Base-by-base conservation (phyloP, 495 filamentous ascomycete species). In the Entonaema liquescens region DNA sequence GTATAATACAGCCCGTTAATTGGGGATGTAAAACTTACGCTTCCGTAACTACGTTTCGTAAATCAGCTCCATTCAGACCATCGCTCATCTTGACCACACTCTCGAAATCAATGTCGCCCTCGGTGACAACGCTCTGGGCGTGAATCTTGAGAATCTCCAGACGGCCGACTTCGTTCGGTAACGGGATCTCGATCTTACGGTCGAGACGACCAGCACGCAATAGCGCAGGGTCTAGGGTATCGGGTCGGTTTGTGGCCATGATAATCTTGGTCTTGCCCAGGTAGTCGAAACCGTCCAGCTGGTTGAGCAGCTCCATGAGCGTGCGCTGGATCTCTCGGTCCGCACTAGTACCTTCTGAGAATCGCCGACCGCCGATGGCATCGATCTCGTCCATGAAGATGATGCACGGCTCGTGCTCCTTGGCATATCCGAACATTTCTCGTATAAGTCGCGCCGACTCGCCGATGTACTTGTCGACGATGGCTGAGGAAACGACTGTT, bases 381-480 rank as follows among this genome's bases (percentile, higher is more conserved):
- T 99, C 96, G 79, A 99, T 99, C 79, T 99, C 96, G 84, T 99
- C 96, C 96, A 99, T 99, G 88, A 99, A 99, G 81, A 99, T 99
- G 77, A 99, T 98, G 80, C 96, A 99, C 49, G 96, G 96, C 78
- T 99, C 96, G 79, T 99, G 96, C 80, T 99, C 96, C 80, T 98
- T 98, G 65, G 96, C 96, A 78, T 99, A 99, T 54, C 96, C 96
- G 75, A 99, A 99, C 96, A 99, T 98, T 79, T 99, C 96, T 81
- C 96, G 90, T 74, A 99, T 99, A 71, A 99, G 84, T 54, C 96
- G 90, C 36, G 96, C 96, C 9, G 95, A 98, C 82, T 99, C 96
- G 79, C 96, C 96, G 49, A 99, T 99, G 80, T 98, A 99, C 80
- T 99, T 99, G 83, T 99, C 96, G 54, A 99, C 96, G 75, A 99